Conservation (phyloP, 371 early-diverging fungal species). For the Mortierella sp. region DNA sequence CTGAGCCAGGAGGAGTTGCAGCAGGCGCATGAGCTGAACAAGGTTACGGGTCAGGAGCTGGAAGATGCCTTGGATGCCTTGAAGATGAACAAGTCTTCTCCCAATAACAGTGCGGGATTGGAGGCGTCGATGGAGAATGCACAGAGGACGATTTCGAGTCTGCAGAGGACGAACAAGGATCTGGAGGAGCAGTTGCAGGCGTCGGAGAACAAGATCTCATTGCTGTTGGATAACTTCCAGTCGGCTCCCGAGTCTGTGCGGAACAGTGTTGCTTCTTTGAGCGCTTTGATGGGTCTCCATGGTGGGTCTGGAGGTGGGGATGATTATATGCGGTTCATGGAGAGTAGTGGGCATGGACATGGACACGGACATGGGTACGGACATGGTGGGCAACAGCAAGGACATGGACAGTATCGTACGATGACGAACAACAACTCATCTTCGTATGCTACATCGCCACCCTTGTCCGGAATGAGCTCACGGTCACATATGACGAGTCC, state of each 20-base stretch:
- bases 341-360: background rate
- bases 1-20: constrained; percentile 32
- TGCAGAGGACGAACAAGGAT: constrained; percentile 41
- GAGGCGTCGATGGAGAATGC: constrained; percentile 28
- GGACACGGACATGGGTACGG: background rate
- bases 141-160: constrained; percentile 33
- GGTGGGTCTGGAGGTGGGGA: background rate
- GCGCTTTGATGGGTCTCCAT: constrained; percentile 18
- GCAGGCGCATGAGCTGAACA: constrained; percentile 49
- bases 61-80: constrained; percentile 47
- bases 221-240: constrained; percentile 58
- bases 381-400: background rate
- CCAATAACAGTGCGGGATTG: constrained; percentile 1
- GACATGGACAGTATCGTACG: background rate
- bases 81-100: constrained; percentile 17
- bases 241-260: constrained; percentile 39
- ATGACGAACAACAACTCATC: background rate
- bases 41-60: constrained; percentile 42
- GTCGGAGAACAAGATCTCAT: constrained; percentile 59
- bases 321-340: background rate
- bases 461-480: background rate
- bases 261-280: constrained; percentile 44
- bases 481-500: constrained; percentile 10
- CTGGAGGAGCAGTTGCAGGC: constrained; percentile 51
- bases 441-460: background rate